Conservation (phyloP, 2,329 filamentous ascomycete genomes). For the Claviceps pazoutovae region DNA sequence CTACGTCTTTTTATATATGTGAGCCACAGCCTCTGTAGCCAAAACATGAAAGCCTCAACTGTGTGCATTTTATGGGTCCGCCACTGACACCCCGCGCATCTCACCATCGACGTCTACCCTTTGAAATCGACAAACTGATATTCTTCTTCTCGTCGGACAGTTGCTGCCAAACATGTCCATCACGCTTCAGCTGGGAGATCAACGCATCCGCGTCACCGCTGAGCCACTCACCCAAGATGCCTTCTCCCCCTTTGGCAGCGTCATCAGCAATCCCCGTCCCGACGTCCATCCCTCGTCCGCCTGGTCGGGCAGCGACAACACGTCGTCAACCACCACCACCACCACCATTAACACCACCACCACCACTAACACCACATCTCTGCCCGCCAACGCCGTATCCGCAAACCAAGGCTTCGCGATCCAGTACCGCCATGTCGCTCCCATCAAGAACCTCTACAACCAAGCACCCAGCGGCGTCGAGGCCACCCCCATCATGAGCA, state of each 20-base stretch:
- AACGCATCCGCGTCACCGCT: conserved; percentile 32
- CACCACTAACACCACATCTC: neutral
- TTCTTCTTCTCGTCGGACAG: neutral
- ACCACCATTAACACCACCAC: neutral
- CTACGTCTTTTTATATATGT: neutral
- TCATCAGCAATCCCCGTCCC: conserved; percentile 59
- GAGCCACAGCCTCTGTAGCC: neutral
- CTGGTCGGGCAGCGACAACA: conserved; percentile 24
- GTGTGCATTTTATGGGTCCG: neutral
- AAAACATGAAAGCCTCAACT: no score
- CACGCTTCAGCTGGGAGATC: conserved; percentile 12
- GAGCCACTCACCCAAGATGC: conserved; percentile 51
- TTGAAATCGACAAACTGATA: neutral
- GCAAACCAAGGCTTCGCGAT: conserved; percentile 81
- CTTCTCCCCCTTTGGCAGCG: conserved; percentile 72
- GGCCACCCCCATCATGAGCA: conserved; percentile 55
- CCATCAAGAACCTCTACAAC: conserved; percentile 56
- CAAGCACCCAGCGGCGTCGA: conserved; percentile 40
- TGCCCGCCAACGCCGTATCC: conserved; percentile 32
- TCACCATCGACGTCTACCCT: neutral
- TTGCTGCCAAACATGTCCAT: conserved; percentile 13
- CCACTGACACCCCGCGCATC: neutral
- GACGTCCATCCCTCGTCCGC: conserved; percentile 34
- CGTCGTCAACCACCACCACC: conserved; percentile 15
- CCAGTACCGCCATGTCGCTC: conserved; percentile 73